Conservation (phyloP, 2,329 filamentous ascomycete genomes). For the Hypoxylon sp. region DNA sequence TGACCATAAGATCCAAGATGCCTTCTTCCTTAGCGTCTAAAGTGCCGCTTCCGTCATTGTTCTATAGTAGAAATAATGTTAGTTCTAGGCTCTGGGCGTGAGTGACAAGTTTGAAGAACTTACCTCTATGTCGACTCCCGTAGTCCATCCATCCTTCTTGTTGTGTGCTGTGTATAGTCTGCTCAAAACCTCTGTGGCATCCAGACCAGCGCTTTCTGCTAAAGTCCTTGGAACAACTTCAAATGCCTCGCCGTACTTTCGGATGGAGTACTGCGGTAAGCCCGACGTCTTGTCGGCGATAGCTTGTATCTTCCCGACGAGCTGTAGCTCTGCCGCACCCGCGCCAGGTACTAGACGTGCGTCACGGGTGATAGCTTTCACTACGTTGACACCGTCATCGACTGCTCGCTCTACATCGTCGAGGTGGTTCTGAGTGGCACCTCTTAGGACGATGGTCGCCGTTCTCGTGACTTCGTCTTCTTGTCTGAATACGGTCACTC, state of each 20-base stretch:
- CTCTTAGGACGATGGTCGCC: slow-evolving; percentile 91
- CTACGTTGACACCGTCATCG: slow-evolving; percentile 97
- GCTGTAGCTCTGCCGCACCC: slow-evolving; percentile 92
- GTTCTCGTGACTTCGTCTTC: slow-evolving; percentile 93
- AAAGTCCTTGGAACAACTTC: slow-evolving; percentile 95
- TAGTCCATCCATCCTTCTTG: slow-evolving; percentile 87
- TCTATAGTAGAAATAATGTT: slow-evolving; percentile 58
- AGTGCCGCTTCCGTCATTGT: slow-evolving; percentile 82
- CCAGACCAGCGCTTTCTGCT: slow-evolving; percentile 93
- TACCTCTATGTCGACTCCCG: slow-evolving; percentile 93
- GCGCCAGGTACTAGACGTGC: slow-evolving; percentile 91
- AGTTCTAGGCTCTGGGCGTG: slow-evolving; percentile 35
- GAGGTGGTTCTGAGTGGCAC: slow-evolving; percentile 97
- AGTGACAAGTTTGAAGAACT: slow-evolving; percentile 39
- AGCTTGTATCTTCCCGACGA: slow-evolving; percentile 91
- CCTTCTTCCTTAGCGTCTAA: slow-evolving; percentile 89
- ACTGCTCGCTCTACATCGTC: slow-evolving; percentile 97
- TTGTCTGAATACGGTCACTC: slow-evolving; percentile 98
- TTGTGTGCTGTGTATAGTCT: slow-evolving; percentile 93
- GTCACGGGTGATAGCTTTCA: slow-evolving; percentile 98
- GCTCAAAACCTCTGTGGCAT: slow-evolving; percentile 96
- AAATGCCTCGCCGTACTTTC: slow-evolving; percentile 97
- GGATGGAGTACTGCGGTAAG: slow-evolving; percentile 94
- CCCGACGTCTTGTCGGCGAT: slow-evolving; percentile 94
- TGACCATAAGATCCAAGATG: slow-evolving; percentile 90